Base-by-base conservation (phyloP, 2,329 filamentous ascomycete genomes). In the Fusarium irregulare region DNA sequence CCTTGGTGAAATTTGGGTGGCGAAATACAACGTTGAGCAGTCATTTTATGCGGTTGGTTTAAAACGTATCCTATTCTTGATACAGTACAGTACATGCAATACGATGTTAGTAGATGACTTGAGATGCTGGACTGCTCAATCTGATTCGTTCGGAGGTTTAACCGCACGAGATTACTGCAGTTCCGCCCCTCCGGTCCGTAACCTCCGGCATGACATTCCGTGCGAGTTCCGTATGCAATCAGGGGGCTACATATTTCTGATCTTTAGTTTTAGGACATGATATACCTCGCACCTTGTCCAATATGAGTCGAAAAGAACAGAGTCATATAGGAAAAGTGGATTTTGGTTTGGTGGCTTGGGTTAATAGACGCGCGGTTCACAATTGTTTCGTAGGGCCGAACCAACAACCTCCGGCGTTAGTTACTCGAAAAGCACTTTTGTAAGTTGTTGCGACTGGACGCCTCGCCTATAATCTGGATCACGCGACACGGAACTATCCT, bases 21-120 rank as follows among this genome's bases (percentile, higher is more conserved):
- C 71, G 23, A 56, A 72, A 74, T 69, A 69, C 66, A 66, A 73
- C 71, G 54, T 59, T 40, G 54, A 53, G 47, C 63, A 56, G 71
- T 12, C 12, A 37, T 37, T 5, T 11, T 37, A 37, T 37, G 32
- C 32, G 5, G 32, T 37, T 37, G 32, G 32, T 21, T 28, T 11
- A 37, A n/a, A 11, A 6, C 32, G 16, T 18, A 37, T 37, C 32
- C 32, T 37, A 37, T 37, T 37, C 32, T 37, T 37, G 32, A 37
- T 21, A 21, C 21, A 21, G 21, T 37, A 37, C 32, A 18, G 9
- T 37, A 37, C 32, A 37, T 18, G 18, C 32, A 37, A 37, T 37
- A 37, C 32, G 16, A 37, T 37, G 32, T 37, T 37, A 18, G 32
- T 10, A 11, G 16, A 18, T 5, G 16, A 18, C 32, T 18, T 16